These are phyloP conservation scores for Lonicera japonica DNA, from an alignment of 129 eudicot genomes.

Conservation along the genomic window DNA sequence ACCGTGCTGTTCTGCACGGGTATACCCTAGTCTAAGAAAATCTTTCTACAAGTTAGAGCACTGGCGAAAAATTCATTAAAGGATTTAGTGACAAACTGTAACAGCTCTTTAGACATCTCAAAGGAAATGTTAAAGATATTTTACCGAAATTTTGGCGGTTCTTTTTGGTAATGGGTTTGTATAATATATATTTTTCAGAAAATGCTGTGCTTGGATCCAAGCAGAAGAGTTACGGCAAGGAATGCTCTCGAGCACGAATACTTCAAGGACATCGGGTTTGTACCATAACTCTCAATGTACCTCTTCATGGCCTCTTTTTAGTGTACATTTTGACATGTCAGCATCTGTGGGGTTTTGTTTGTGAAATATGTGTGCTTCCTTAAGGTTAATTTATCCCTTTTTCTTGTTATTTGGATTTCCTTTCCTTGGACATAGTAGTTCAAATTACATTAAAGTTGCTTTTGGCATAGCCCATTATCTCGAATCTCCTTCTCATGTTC, in stretches of 20 bases:
- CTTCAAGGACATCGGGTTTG: slow-evolving; percentile 76
- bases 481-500: slow-evolving; percentile 15
- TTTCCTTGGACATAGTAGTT: slow-evolving; percentile 17
- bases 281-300: slow-evolving; percentile 37
- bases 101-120: too few relatives aligned
- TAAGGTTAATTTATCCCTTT: slow-evolving; percentile 14
- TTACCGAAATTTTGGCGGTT: neutral
- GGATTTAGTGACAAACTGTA: too few relatives aligned
- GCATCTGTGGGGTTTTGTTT: slow-evolving; percentile 29
- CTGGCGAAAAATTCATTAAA: too few relatives aligned
- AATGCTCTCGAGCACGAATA: slow-evolving; percentile 84
- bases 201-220: slow-evolving; percentile 91
- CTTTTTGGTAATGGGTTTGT: neutral
- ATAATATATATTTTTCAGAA: slow-evolving; percentile 40
- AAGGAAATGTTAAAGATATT: too few relatives aligned
- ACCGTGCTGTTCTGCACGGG: too few relatives aligned
- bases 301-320: slow-evolving; percentile 10
- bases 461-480: slow-evolving; percentile 13
- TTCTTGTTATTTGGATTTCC: slow-evolving; percentile 1
- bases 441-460: slow-evolving; percentile 25
- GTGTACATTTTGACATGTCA: slow-evolving; percentile 33
- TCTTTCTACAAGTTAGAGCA: too few relatives aligned
- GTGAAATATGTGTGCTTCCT: slow-evolving; percentile 44
- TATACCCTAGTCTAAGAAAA: too few relatives aligned
- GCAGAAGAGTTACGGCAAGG: slow-evolving; percentile 82